Evolutionary conservation across 1,284 basidiomycete species (phyloP).

Genomic region (Xanthoconium separans): DNA sequence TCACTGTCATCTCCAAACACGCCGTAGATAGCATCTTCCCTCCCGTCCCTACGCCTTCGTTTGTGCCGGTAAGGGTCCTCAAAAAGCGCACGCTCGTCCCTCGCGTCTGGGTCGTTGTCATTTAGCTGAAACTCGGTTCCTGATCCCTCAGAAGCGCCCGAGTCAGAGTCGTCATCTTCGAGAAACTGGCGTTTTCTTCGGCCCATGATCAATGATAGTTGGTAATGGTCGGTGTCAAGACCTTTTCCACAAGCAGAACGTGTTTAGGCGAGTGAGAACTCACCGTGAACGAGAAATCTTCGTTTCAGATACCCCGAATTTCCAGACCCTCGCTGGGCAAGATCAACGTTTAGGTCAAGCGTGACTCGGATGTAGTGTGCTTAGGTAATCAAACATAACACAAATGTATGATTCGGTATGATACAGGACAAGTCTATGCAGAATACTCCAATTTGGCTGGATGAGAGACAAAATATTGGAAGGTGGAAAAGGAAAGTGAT

Average conservation of each 20-base stretch:
- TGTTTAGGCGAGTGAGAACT: slow-evolving; percentile 9
- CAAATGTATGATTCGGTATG: slow-evolving; percentile 3
- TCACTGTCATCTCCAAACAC: slow-evolving; percentile 79
- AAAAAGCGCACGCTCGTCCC: slow-evolving; percentile 78
- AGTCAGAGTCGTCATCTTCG: slow-evolving; percentile 71
- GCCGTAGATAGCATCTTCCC: slow-evolving; percentile 81
- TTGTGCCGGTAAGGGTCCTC: slow-evolving; percentile 77
- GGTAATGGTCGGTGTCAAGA: slow-evolving; percentile 7
- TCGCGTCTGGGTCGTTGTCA: slow-evolving; percentile 65
- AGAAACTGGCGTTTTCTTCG: slow-evolving; percentile 78
- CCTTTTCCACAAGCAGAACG: slow-evolving; percentile 3
- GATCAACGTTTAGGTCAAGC: background rate
- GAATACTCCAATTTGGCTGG: slow-evolving; percentile 62
- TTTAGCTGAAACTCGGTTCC: slow-evolving; percentile 47
- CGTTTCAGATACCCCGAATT: background rate
- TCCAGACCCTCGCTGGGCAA: background rate
- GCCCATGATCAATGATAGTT: slow-evolving; percentile 54
- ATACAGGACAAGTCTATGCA: slow-evolving; percentile 33
- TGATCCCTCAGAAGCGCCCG: slow-evolving; percentile 58
- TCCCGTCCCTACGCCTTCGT: slow-evolving; percentile 62
- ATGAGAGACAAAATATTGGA: slow-evolving; percentile 5
- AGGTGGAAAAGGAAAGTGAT: background rate
- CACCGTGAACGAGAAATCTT: slow-evolving; percentile 6
- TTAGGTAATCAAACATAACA: slow-evolving; percentile 20
- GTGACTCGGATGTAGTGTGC: background rate